phyloP scores from a whole-genome alignment of 352 stramenopile genomes.

The Globisporangium middletonii region DNA sequence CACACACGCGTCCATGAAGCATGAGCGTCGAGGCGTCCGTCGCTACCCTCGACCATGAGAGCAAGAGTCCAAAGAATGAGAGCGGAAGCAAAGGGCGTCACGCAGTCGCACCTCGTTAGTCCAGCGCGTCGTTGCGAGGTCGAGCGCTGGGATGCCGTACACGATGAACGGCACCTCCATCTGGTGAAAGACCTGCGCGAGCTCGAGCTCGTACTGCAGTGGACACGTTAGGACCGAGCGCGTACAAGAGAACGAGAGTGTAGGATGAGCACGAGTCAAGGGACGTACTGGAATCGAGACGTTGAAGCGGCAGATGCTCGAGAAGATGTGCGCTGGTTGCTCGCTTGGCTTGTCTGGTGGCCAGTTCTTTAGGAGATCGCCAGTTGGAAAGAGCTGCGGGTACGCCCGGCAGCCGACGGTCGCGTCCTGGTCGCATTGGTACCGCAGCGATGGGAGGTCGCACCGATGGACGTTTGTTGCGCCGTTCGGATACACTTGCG shows the following conservation, averaged over 20 bases:
- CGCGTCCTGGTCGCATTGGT: constrained; percentile 40
- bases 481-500: constrained; percentile 37
- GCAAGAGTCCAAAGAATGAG: neutral
- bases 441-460: constrained; percentile 52
- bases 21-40: too few relatives aligned
- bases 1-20: too few relatives aligned
- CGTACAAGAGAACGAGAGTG: neutral
- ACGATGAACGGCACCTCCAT: constrained; percentile 94
- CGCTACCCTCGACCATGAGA: neutral
- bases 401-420: constrained; percentile 44
- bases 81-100: neutral
- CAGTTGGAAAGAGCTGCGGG: constrained; percentile 59
- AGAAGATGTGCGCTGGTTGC: constrained; percentile 30
- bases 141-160: constrained; percentile 87
- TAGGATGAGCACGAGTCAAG: neutral
- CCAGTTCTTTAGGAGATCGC: constrained; percentile 79
- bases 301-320: constrained; percentile 65
- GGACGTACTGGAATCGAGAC: constrained; percentile 38
- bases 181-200: constrained; percentile 84
- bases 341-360: constrained; percentile 44
- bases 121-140: constrained; percentile 70
- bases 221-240: neutral
- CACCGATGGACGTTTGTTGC: constrained; percentile 35
- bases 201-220: constrained; percentile 67
- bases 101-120: constrained; percentile 40